Conservation (phyloP, 1,139 yeast genomes). For the Blastobotrys persicus region DNA sequence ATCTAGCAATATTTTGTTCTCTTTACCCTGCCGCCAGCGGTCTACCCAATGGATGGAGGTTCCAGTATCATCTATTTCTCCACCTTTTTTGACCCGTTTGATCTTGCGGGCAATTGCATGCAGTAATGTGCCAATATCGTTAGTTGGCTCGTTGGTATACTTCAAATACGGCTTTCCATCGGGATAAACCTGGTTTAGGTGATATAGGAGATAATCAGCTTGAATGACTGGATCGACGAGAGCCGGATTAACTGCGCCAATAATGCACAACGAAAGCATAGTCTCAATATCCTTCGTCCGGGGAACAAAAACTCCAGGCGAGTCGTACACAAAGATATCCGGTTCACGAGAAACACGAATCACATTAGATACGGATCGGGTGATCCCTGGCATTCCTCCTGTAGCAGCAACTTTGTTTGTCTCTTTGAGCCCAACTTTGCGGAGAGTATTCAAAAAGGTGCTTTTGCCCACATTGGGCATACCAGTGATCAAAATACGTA, state of each 20-base stretch:
- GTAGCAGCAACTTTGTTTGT: conserved; percentile 72
- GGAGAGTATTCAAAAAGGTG: conserved; percentile 73
- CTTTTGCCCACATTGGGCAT: conserved; percentile 99
- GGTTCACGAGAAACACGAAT: conserved; percentile 64
- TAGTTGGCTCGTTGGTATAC: conserved; percentile 64
- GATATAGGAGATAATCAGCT: conserved; percentile 78
- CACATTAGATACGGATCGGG: conserved; percentile 73
- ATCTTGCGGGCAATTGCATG: conserved; percentile 47
- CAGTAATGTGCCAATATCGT: conserved; percentile 63
- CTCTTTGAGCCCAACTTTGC: conserved; percentile 52
- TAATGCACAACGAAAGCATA: conserved; percentile 71
- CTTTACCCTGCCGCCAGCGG: conserved; percentile 62
- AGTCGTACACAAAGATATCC: conserved; percentile 72
- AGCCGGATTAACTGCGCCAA: conserved; percentile 72
- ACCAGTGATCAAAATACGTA: conserved; percentile 75
- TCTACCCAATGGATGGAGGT: conserved; percentile 69
- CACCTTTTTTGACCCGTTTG: conserved; percentile 34
- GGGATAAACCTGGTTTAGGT: conserved; percentile 52
- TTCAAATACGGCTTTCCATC: conserved; percentile 37
- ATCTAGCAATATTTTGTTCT: conserved; percentile 40
- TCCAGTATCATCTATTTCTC: conserved; percentile 51
- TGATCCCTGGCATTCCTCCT: conserved; percentile 90
- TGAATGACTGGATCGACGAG: conserved; percentile 79
- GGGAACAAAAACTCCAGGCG: conserved; percentile 81
- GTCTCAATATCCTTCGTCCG: conserved; percentile 62